phyloP scores from a whole-genome alignment of 169 alveolate species.

The Plasmodium sp. region DNA sequence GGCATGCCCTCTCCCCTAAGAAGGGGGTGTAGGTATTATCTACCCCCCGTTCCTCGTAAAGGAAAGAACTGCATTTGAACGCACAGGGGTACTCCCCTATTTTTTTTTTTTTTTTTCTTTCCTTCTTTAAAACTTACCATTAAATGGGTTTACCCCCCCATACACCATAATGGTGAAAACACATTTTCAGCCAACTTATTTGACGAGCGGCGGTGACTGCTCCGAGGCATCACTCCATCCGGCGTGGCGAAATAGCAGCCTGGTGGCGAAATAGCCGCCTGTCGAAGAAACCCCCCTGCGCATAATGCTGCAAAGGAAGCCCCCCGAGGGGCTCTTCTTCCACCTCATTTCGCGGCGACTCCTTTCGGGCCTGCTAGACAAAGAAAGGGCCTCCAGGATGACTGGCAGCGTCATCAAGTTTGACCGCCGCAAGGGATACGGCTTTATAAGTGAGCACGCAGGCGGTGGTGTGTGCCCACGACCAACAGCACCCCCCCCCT shows the following conservation, averaged over 20 bases:
- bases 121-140: not conserved
- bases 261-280: not conserved
- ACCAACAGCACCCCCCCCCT: too few species aligned
- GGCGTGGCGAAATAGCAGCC: not conserved
- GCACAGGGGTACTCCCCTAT: not conserved
- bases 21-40: not conserved
- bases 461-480: too few species aligned
- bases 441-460: conserved; percentile 28
- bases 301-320: conserved; percentile 3
- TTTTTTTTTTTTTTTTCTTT: too few species aligned
- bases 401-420: conserved; percentile 45
- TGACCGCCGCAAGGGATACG: conserved; percentile 54
- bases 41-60: not conserved
- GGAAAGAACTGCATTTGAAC: not conserved
- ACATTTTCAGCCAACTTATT: not conserved
- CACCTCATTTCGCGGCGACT: not conserved
- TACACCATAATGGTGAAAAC: not conserved
- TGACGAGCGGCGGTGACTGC: not conserved
- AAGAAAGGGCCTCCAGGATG: conserved; percentile 10
- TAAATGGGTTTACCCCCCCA: not conserved
- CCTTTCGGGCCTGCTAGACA: conserved; percentile 10
- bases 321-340: not conserved
- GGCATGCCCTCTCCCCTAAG: not conserved
- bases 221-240: not conserved
- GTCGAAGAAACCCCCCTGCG: not conserved